Conservation (phyloP, 1,284 basidiomycete species). For the Papiliotrema fonsecae region DNA sequence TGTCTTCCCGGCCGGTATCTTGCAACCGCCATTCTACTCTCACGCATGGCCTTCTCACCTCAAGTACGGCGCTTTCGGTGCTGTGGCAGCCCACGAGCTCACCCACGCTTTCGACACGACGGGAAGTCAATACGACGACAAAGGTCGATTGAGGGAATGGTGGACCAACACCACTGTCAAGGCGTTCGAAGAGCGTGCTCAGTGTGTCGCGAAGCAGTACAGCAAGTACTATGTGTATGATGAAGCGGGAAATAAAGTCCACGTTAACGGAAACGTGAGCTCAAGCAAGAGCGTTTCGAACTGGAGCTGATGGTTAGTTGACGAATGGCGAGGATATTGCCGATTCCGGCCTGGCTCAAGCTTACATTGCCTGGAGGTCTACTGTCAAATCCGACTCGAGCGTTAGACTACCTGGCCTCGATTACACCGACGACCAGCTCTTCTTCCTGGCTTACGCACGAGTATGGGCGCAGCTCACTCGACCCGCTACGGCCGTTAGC, state of each 20-base stretch:
- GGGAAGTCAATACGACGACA: conserved; percentile 58
- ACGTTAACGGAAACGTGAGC: conserved; percentile 71
- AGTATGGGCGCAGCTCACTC: conserved; percentile 33
- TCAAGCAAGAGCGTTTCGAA: conserved; percentile 1
- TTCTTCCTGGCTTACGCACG: conserved; percentile 79
- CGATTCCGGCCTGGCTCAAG: conserved; percentile 77
- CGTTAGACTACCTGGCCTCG: conserved; percentile 69
- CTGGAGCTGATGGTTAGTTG: conserved; percentile 22
- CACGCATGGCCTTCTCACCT: conserved; percentile 77
- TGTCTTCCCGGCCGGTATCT: conserved; percentile 92
- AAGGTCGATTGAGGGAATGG: conserved; percentile 61
- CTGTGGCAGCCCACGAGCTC: conserved; percentile 83
- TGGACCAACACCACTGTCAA: conserved; percentile 73
- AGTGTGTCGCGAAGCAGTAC: conserved; percentile 87
- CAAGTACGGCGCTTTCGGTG: conserved; percentile 84
- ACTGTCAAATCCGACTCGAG: conserved; percentile 57
- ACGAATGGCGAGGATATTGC: conserved; percentile 88
- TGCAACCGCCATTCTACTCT: conserved; percentile 89
- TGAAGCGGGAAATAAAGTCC: conserved; percentile 72
- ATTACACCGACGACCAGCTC: conserved; percentile 74
- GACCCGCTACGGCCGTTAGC: conserved; percentile 56
- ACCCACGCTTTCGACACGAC: conserved; percentile 91
- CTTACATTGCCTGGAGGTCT: conserved; percentile 79
- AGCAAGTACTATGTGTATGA: conserved; percentile 77
- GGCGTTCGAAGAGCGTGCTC: conserved; percentile 75